Evolutionary conservation across 208 protist genomes (phyloP), one percentile per base, ranked within the genome.

Genomic region (Trypanosoma caninum): DNA sequence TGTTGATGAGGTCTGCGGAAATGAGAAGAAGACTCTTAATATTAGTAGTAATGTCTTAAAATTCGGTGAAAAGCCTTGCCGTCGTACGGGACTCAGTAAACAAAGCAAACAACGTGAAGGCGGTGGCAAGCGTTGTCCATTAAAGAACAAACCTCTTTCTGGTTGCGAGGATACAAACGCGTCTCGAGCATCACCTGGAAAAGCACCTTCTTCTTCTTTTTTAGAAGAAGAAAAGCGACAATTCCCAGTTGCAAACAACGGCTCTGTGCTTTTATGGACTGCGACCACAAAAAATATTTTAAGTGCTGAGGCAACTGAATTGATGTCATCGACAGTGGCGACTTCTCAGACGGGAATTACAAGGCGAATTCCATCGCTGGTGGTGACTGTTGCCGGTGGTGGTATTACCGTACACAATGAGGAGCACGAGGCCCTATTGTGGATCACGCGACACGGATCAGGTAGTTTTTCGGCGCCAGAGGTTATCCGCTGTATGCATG

Each of bases 401-500:
- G 58, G 65, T 20, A 28, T 72, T 2, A 72, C 55, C 2, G 31
- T 72, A 27, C 65, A 72, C 33, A 31, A 9, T 30, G 65, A 72
- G 46, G 65, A 72, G 34, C 28, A 59, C 20, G 57, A 59, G 7
- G 40, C 38, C 4, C 31, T 65, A 10, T 28, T 72, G 10, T 72
- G 65, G 57, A 31, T 72, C 22, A 53, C 50, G 30, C 46, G 41
- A n/a, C 57, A 72, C 31, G 56, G 45, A 14, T 59, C 65, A 1
- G 47, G 28, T 13, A 38, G 30, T 2, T 22, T 35, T 14, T 51
- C 41, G 13, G 55, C 48, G n/a, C 53, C 68, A 30, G 74, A 84
- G 34, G 33, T 69, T 10, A 20, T 81, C 20, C 34, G 65, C 35
- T 63, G 58, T 61, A 71, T 87, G 13, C 88, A 89, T 44, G 57